These are phyloP conservation scores for Trichoderma reesei DNA, from an alignment of 495 filamentous ascomycete genomes.

Conservation along the genomic window DNA sequence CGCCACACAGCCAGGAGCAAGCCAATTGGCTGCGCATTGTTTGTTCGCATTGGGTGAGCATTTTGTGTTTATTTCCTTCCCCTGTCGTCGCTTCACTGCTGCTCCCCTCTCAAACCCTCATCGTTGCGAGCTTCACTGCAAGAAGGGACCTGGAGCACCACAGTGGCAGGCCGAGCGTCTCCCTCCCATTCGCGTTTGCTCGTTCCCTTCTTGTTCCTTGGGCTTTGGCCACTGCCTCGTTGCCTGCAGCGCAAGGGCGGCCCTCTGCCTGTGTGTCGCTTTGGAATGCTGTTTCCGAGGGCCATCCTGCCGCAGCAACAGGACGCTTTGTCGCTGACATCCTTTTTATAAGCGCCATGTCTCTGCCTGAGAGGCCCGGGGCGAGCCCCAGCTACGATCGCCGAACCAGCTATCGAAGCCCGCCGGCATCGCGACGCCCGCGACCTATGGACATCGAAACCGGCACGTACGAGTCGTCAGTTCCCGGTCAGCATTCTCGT, in stretches of 20 bases:
- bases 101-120: background rate
- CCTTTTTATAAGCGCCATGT: constrained; percentile 39
- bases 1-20: background rate
- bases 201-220: background rate
- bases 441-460: constrained; percentile 59
- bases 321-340: constrained; percentile 17
- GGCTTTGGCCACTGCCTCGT: background rate
- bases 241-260: constrained; percentile 5
- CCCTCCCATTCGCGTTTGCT: background rate
- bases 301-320: constrained; percentile 10
- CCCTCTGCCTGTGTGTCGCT: constrained; percentile 11
- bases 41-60: background rate
- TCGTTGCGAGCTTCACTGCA: background rate
- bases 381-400: constrained; percentile 52
- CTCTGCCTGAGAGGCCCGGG: constrained; percentile 56
- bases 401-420: constrained; percentile 51
- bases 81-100: background rate
- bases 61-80: background rate
- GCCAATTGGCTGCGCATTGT: constrained; percentile 9
- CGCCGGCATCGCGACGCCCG: constrained; percentile 48
- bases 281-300: constrained; percentile 2
- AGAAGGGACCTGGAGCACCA: background rate
- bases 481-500: constrained; percentile 35
- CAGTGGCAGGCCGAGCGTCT: background rate
- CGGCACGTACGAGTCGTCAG: constrained; percentile 35